A percentile compares a stretch with the other conserved stretches of the same genome.
phyloP scores from a whole-genome alignment of 2,329 filamentous ascomycete genomes.

The Aspergillus quadricinctus region DNA sequence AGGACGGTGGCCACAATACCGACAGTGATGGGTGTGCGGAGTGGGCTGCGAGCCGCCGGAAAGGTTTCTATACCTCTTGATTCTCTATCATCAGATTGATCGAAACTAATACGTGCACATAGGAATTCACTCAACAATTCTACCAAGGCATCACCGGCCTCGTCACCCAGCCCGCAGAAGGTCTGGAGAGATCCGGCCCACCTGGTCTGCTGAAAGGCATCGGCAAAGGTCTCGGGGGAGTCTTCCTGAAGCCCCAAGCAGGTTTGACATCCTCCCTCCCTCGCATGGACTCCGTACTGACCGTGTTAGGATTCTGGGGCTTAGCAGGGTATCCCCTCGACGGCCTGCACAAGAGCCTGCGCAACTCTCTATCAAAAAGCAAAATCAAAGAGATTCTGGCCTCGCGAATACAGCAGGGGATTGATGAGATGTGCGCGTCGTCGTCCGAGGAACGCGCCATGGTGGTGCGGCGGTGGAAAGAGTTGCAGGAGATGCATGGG shows the following conservation, averaged over 20 bases:
- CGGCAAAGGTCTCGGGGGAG: conserved; percentile 76
- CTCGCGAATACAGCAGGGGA: conserved; percentile 24
- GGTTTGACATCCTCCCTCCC: conserved; percentile 46
- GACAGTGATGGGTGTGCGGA: conserved; percentile 72
- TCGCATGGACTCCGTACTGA: neutral
- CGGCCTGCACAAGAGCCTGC: conserved; percentile 27
- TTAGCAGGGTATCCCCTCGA: conserved; percentile 28
- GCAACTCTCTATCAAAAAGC: conserved; percentile 23
- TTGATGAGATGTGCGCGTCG: conserved; percentile 22
- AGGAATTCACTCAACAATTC: conserved; percentile 70
- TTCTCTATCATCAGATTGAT: neutral
- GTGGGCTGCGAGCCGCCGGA: conserved; percentile 71
- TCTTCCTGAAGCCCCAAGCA: conserved; percentile 77
- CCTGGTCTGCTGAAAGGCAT: conserved; percentile 72
- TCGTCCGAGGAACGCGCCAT: conserved; percentile 17
- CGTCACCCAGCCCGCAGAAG: conserved; percentile 70
- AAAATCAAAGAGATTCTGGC: conserved; percentile 24
- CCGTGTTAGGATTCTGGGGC: conserved; percentile 23
- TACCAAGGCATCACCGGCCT: conserved; percentile 80
- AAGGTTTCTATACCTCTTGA: conserved; percentile 44
- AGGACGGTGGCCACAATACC: conserved; percentile 72
- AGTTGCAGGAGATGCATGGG: conserved; percentile 2
- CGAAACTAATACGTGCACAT: conserved; percentile 1
- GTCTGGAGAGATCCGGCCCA: conserved; percentile 60
- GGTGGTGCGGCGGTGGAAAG: conserved; percentile 18